phyloP scores from a whole-genome alignment of 352 stramenopile genomes.

The Globisporangium heterothallicum region DNA sequence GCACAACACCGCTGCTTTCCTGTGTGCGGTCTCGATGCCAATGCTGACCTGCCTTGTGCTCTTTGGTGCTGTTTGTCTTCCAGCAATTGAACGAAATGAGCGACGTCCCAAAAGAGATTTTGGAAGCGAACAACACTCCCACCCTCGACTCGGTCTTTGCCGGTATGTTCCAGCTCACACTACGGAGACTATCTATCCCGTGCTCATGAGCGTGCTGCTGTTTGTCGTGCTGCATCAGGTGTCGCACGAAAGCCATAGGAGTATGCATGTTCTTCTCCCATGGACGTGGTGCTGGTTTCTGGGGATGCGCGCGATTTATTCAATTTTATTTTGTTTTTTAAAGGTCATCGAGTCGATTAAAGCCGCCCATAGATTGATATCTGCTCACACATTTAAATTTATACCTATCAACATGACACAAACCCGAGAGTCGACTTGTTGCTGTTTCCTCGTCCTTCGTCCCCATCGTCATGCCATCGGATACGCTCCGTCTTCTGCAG shows the following conservation, averaged over 20 bases:
- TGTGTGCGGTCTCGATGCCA: background rate
- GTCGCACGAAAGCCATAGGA: conserved; percentile 15
- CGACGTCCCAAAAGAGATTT: conserved; percentile 66
- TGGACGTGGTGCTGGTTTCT: no score
- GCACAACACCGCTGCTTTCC: background rate
- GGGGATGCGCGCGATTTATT: background rate
- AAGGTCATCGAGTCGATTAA: background rate
- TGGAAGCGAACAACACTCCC: conserved; percentile 72
- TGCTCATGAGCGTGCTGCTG: no score
- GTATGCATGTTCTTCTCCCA: background rate
- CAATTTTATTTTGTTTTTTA: conserved; percentile 1
- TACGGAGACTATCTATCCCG: no score
- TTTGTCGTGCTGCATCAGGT: background rate
- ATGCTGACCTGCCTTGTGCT: background rate
- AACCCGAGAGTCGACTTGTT: background rate
- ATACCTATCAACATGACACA: background rate
- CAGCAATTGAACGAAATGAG: conserved; percentile 83
- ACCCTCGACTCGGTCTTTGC: conserved; percentile 70
- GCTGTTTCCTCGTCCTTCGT: background rate
- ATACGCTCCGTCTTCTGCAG: no score
- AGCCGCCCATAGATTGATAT: conserved; percentile 4
- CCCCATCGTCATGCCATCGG: no score
- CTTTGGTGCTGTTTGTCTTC: background rate
- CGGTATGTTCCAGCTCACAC: conserved; percentile 23
- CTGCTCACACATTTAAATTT: background rate